Evolutionary conservation across 495 filamentous ascomycete species (phyloP).

Genomic region (Talaromyces thailandensis): DNA sequence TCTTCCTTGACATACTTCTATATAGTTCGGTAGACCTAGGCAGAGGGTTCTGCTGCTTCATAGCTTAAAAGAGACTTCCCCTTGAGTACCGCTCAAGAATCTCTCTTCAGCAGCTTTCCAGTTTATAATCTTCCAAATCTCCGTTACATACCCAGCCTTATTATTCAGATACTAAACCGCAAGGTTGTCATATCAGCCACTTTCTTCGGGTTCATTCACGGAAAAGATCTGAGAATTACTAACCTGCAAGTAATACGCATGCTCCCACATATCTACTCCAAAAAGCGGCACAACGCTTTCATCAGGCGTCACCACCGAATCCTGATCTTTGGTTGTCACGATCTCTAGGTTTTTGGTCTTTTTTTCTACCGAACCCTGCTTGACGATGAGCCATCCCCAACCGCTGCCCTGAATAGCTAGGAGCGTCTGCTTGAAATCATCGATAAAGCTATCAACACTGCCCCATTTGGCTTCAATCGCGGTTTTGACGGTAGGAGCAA

Average conservation of each 20-base stretch:
- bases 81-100: constrained; percentile 34
- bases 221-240: constrained; percentile 10
- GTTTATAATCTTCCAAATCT: constrained; percentile 94
- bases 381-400: constrained; percentile 80
- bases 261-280: constrained; percentile 97
- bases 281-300: constrained; percentile 51
- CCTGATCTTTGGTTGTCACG: constrained; percentile 76
- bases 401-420: constrained; percentile 86
- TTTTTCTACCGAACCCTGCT: constrained; percentile 10
- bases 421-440: constrained; percentile 59
- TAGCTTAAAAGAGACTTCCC: constrained; percentile 1
- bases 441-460: constrained; percentile 55
- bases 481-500: constrained; percentile 38
- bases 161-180: constrained; percentile 85
- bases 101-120: constrained; percentile 87
- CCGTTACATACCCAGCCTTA: constrained; percentile 89
- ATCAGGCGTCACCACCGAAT: constrained; percentile 70
- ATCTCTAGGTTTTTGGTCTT: constrained; percentile 61
- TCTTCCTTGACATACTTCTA: too few species aligned
- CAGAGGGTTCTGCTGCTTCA: not conserved
- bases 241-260: constrained; percentile 57
- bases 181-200: constrained; percentile 18
- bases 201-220: constrained; percentile 7
- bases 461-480: constrained; percentile 69
- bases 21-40: too few species aligned